These are phyloP conservation scores for Mimosa bimucronata DNA, from an alignment of 306 rosid species.

Conservation along the genomic window DNA sequence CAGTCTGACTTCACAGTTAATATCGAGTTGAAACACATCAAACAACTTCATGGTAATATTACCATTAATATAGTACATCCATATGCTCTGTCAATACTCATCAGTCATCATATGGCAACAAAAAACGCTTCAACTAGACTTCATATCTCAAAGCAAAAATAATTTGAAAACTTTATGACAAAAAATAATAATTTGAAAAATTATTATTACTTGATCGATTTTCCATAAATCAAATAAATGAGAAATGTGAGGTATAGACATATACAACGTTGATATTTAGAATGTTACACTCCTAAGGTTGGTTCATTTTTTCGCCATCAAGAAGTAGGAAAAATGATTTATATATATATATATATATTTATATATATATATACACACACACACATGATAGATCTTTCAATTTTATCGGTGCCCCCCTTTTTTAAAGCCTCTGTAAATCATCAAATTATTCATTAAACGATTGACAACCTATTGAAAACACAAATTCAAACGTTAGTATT, in stretches of 20 bases:
- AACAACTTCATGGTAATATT: not conserved
- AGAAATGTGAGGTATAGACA: not conserved
- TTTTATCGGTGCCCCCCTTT: not conserved
- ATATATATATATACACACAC: no score
- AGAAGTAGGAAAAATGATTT: not conserved
- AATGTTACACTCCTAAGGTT: not conserved
- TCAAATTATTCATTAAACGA: not conserved
- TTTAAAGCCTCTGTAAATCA: not conserved
- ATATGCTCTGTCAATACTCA: not conserved
- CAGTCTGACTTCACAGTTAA: not conserved
- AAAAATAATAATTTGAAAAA: no score
- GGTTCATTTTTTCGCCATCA: not conserved
- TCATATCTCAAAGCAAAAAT: not conserved
- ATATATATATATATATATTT: no score
- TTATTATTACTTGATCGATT: no score
- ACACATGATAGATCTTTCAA: no score
- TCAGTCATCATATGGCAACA: not conserved
- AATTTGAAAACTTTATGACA: no score
- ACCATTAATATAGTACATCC: not conserved
- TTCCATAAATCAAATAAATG: not conserved
- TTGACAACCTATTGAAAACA: not conserved
- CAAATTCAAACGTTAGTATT: not conserved
- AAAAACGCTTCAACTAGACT: not conserved
- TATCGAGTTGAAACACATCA: not conserved
- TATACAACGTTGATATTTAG: no score